These are phyloP conservation scores for Periconia sp. DNA, from an alignment of 2,329 filamentous ascomycete species.

Conservation along the genomic window DNA sequence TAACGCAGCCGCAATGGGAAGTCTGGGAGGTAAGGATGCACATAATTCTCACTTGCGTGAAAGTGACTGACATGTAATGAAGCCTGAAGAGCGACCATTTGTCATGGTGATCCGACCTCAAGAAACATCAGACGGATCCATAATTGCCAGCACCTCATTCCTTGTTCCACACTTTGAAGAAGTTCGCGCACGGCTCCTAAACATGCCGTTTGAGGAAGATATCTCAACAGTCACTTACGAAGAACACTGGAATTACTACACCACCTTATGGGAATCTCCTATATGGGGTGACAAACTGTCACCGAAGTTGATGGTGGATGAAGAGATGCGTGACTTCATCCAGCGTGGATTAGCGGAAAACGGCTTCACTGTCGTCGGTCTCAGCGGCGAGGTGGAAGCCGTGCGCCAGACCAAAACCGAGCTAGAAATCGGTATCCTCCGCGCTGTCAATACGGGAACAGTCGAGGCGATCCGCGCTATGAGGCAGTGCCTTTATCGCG, in stretches of 20 bases:
- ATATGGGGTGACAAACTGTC: slow-evolving; percentile 39
- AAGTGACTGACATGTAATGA: too few relatives aligned
- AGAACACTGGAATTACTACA: slow-evolving; percentile 67
- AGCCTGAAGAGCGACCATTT: slow-evolving; percentile 63
- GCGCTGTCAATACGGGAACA: slow-evolving; percentile 65
- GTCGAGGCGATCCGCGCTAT: slow-evolving; percentile 63
- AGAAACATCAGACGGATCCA: slow-evolving; percentile 39
- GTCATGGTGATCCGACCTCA: slow-evolving; percentile 61
- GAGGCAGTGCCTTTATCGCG: slow-evolving; percentile 57
- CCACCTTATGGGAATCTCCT: slow-evolving; percentile 49
- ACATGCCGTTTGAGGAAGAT: slow-evolving; percentile 56
- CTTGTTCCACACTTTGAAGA: slow-evolving; percentile 64
- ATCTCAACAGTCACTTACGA: slow-evolving; percentile 63
- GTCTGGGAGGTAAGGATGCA: slow-evolving; percentile 53
- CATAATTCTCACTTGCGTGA: too few relatives aligned
- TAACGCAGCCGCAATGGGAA: slow-evolving; percentile 64
- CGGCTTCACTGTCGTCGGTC: slow-evolving; percentile 60
- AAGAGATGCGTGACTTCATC: slow-evolving; percentile 67
- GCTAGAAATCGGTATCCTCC: slow-evolving; percentile 59
- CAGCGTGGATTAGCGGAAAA: slow-evolving; percentile 56
- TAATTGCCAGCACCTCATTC: slow-evolving; percentile 60
- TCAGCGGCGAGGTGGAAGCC: slow-evolving; percentile 57
- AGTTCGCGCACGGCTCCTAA: slow-evolving; percentile 59
- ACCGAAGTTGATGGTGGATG: slow-evolving; percentile 62
- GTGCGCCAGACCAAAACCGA: slow-evolving; percentile 61